These are phyloP conservation scores for Apiotrichum gracile DNA, from an alignment of 1,284 basidiomycete species.

Conservation along the genomic window DNA sequence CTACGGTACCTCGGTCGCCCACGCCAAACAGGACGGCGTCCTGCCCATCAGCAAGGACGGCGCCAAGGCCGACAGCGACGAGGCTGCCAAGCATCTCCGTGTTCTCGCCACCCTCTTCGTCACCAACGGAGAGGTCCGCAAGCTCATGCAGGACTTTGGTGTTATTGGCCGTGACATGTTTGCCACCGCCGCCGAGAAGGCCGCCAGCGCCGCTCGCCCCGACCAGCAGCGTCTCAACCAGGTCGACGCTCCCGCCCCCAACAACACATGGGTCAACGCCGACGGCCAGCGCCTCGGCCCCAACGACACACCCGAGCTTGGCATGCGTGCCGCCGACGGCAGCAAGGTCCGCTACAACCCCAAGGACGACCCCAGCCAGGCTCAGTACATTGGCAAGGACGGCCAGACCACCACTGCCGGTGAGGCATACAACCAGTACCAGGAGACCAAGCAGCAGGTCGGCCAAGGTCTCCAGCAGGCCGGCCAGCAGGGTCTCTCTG, in stretches of 20 bases:
- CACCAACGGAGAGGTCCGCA: conserved; percentile 87
- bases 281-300: conserved; percentile 21
- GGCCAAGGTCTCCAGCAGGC: too few relatives aligned
- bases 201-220: conserved; percentile 67
- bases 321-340: conserved; percentile 41
- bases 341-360: conserved; percentile 49
- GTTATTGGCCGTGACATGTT: conserved; percentile 82
- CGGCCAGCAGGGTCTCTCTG: too few relatives aligned
- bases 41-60: conserved; percentile 42
- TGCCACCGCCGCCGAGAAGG: conserved; percentile 67
- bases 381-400: conserved; percentile 39
- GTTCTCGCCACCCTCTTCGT: conserved; percentile 74
- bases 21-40: too few relatives aligned
- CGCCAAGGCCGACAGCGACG: conserved; percentile 54
- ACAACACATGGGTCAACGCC: conserved; percentile 25
- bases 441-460: too few relatives aligned
- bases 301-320: conserved; percentile 44
- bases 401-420: conserved; percentile 26
- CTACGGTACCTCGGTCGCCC: too few relatives aligned
- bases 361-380: conserved; percentile 39
- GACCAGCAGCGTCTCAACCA: conserved; percentile 57
- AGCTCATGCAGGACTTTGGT: conserved; percentile 73
- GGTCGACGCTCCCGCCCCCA: conserved; percentile 58
- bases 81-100: conserved; percentile 75
- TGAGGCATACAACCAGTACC: too few relatives aligned